These are phyloP conservation scores for Symbiodinium natans DNA, from an alignment of 73 alveolate species.

Conservation along the genomic window DNA sequence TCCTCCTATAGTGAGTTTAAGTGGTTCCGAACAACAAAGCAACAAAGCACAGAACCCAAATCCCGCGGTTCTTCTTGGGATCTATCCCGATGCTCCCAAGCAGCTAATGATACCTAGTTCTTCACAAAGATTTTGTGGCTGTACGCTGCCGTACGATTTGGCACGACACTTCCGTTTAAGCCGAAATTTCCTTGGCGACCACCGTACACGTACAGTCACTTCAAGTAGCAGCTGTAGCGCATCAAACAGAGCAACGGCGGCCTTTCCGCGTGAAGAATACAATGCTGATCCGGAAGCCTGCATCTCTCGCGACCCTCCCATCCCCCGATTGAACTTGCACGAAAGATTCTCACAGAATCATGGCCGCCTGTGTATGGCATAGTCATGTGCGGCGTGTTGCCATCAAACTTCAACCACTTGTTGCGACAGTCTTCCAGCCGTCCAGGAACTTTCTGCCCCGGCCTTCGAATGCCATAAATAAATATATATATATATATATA, in stretches of 20 bases:
- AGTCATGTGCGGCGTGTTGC: conserved; percentile 87
- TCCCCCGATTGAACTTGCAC: not conserved
- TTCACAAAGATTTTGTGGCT: too few species aligned
- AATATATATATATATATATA: too few species aligned
- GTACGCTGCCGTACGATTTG: too few species aligned
- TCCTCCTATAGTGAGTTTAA: too few species aligned
- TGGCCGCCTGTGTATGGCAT: conserved; percentile 70
- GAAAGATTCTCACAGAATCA: not conserved
- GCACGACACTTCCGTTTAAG: too few species aligned
- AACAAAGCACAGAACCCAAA: too few species aligned
- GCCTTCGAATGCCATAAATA: conserved; percentile 19
- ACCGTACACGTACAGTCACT: not conserved
- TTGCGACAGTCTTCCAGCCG: conserved; percentile 66
- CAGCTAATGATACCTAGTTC: too few species aligned
- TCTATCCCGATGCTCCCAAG: too few species aligned
- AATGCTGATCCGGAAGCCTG: conserved; percentile 79
- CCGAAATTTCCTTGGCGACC: too few species aligned
- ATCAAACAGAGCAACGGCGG: not conserved
- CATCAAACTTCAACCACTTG: conserved; percentile 87
- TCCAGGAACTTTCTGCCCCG: conserved; percentile 57
- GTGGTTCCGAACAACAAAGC: too few species aligned
- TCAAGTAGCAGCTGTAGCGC: too few species aligned
- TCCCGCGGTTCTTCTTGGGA: too few species aligned
- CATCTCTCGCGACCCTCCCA: not conserved
- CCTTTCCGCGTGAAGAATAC: conserved; percentile 81